phyloP scores from a whole-genome alignment of 2,329 filamentous ascomycete species.

The Cladophialophora yegresii region DNA sequence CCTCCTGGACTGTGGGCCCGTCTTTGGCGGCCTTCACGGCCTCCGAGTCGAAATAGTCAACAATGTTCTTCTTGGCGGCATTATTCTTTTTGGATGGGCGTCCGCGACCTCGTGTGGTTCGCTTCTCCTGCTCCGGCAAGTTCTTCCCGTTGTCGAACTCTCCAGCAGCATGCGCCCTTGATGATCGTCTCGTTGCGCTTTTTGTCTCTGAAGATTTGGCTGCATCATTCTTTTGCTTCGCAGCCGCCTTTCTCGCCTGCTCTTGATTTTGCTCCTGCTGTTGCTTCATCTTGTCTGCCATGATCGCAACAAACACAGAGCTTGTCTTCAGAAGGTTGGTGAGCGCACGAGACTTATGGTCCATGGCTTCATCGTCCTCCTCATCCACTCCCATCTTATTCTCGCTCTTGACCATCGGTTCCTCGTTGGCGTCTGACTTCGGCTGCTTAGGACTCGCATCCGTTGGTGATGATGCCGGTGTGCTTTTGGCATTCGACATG shows the following conservation, averaged over 20 bases:
- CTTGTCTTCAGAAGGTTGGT: conserved; percentile 51
- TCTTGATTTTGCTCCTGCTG: conserved; percentile 49
- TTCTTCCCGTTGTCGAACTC: conserved; percentile 19
- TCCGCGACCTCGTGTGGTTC: conserved; percentile 31
- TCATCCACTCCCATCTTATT: conserved; percentile 35
- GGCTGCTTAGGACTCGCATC: conserved; percentile 6
- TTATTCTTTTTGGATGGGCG: conserved; percentile 31
- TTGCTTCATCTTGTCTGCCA: conserved; percentile 53
- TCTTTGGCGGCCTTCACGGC: conserved; percentile 57
- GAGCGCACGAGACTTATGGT: conserved; percentile 48
- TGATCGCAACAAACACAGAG: conserved; percentile 53
- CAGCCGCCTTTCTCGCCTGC: conserved; percentile 44
- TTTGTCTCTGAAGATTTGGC: conserved; percentile 38
- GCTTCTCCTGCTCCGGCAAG: conserved; percentile 37
- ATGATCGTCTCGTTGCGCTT: conserved; percentile 32
- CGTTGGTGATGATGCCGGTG: conserved; percentile 23
- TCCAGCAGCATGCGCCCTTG: conserved; percentile 20
- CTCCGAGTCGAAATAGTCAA: conserved; percentile 63
- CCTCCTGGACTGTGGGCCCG: conserved; percentile 58
- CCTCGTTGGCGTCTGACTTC: conserved; percentile 2
- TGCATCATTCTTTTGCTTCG: conserved; percentile 40
- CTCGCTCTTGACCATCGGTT: conserved; percentile 13
- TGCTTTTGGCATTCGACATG: conserved; percentile 26
- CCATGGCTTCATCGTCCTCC: conserved; percentile 45
- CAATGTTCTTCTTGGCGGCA: conserved; percentile 47